Evolutionary conservation across 23 red algal species (phyloP).

Genomic region (Gracilaria vermiculophylla): DNA sequence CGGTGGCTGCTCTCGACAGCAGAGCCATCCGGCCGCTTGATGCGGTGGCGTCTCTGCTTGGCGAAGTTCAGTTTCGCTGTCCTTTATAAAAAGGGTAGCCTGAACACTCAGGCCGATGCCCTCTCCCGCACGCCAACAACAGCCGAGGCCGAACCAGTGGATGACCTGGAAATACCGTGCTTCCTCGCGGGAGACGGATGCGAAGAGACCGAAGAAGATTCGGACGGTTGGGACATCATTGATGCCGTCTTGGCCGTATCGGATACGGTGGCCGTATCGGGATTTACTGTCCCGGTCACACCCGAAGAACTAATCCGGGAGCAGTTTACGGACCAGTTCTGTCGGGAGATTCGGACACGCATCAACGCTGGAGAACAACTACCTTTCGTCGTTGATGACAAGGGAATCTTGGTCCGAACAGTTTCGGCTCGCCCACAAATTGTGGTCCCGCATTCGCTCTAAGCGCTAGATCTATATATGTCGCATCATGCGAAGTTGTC

Average conservation of each 20-base stretch:
- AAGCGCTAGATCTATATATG: too few species aligned
- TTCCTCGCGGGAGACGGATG: neutral
- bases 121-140: too few species aligned
- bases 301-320: slow-evolving; percentile 14
- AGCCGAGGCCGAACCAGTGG: too few species aligned
- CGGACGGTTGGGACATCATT: too few species aligned
- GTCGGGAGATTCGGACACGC: neutral
- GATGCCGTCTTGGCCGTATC: too few species aligned
- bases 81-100: slow-evolving; percentile 8
- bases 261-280: too few species aligned
- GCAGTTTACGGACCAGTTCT: neutral
- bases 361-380: neutral
- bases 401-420: neutral
- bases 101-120: too few species aligned
- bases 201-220: too few species aligned
- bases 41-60: neutral
- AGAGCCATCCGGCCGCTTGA: slow-evolving; percentile 1
- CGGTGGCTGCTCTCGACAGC: neutral
- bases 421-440: neutral
- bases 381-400: neutral
- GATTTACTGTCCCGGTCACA: neutral
- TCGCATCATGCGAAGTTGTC: too few species aligned
- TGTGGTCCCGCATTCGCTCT: neutral
- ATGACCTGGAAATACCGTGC: neutral
- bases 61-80: neutral